Percentiles rank a stretch among this genome's conserved stretches.
phyloP scores from a whole-genome alignment of 1,284 basidiomycete species.

The Pascua guehoae region DNA sequence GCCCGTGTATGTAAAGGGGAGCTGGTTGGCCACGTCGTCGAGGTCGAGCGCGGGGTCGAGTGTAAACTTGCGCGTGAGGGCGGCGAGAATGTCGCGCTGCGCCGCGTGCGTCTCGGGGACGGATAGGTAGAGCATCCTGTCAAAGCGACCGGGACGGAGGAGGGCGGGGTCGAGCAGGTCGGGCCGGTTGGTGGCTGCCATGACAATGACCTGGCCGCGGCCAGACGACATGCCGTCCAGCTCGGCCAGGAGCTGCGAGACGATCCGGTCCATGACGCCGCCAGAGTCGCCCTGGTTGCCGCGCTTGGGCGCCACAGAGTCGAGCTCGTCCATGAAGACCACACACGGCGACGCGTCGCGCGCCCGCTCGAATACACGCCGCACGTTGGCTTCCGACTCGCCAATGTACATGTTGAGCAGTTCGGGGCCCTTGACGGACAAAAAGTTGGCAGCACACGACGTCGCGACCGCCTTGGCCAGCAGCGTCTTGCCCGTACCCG shows the following conservation, averaged over 20 bases:
- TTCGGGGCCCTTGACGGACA: conserved; percentile 96
- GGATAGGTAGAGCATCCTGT: conserved; percentile 93
- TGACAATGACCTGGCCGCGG: conserved; percentile 74
- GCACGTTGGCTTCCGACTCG: conserved; percentile 94
- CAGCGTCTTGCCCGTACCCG: conserved; percentile 90
- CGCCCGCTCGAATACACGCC: conserved; percentile 85
- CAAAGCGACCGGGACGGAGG: conserved; percentile 90
- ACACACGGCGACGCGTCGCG: conserved; percentile 86
- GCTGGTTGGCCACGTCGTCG: conserved; percentile 63
- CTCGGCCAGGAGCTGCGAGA: conserved; percentile 91
- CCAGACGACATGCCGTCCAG: conserved; percentile 81
- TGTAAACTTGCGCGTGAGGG: conserved; percentile 88
- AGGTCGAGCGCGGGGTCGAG: conserved; percentile 71
- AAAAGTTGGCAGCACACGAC: conserved; percentile 85
- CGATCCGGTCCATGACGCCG: conserved; percentile 97
- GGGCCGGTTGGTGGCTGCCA: conserved; percentile 96
- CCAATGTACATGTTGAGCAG: conserved; percentile 98
- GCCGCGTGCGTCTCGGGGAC: conserved; percentile 84
- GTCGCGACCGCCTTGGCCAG: conserved; percentile 75
- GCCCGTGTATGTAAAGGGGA: conserved; percentile 91
- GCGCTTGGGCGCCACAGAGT: conserved; percentile 91
- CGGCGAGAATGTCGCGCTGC: conserved; percentile 82
- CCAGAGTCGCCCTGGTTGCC: conserved; percentile 93
- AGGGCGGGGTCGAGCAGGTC: conserved; percentile 92
- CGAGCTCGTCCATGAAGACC: conserved; percentile 97